Percentiles rank a stretch among this genome's conserved stretches.
Conservation (phyloP, 2,329 filamentous ascomycete species). For the Calycina marina region DNA sequence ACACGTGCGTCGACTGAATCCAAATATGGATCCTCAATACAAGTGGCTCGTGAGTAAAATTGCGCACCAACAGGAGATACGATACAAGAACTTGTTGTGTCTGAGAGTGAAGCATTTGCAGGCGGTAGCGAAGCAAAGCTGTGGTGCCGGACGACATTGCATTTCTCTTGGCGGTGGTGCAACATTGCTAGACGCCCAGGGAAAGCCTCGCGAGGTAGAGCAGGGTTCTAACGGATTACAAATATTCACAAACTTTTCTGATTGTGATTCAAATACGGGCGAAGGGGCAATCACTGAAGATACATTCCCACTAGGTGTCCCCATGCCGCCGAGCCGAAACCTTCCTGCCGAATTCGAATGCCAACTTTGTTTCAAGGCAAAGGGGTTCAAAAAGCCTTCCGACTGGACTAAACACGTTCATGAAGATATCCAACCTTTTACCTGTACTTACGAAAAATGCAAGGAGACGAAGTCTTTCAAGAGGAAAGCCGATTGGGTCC, state of each 20-base stretch:
- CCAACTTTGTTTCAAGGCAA: constrained; percentile 69
- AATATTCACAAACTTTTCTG: constrained; percentile 39
- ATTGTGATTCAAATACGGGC: constrained; percentile 50
- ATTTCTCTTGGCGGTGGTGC: constrained; percentile 52
- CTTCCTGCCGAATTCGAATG: constrained; percentile 86
- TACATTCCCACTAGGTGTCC: constrained; percentile 68
- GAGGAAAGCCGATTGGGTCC: constrained; percentile 88
- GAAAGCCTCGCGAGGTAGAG: constrained; percentile 44
- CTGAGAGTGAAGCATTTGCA: constrained; percentile 55
- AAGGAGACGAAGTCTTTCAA: constrained; percentile 84
- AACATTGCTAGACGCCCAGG: constrained; percentile 42
- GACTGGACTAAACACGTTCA: constrained; percentile 97
- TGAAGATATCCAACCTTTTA: constrained; percentile 86
- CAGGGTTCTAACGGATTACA: constrained; percentile 37
- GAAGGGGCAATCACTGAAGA: constrained; percentile 58
- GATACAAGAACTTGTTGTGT: constrained; percentile 65
- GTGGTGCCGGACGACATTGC: constrained; percentile 48
- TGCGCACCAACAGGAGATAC: constrained; percentile 62
- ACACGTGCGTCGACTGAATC: constrained; percentile 61
- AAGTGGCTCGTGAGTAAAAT: constrained; percentile 63
- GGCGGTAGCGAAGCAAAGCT: constrained; percentile 39
- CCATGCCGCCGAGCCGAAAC: constrained; percentile 60
- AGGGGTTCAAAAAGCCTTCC: constrained; percentile 79
- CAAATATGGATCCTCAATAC: constrained; percentile 43
- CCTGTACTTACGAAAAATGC: constrained; percentile 76